Evolutionary conservation across 192 early-diverging fungal genomes (phyloP), one percentile per base, ranked within the genome.

Genomic region (Coemansia sp.): DNA sequence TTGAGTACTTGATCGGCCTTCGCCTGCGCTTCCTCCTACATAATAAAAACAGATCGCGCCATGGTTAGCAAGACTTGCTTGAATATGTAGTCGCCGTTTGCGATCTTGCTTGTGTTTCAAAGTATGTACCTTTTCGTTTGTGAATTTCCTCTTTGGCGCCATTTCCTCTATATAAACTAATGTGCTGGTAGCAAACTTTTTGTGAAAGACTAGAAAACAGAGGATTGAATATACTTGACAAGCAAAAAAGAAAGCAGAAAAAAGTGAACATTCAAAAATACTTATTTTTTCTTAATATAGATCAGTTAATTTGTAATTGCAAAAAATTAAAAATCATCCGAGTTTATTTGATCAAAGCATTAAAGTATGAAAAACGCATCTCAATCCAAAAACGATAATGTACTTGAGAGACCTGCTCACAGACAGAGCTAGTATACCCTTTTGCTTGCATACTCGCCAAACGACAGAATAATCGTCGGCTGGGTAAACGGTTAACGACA

Each of bases 1-100:
- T 75, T 58, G 55, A 75, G 84, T 26, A 90, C 82, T 53, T 81
- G 31, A 33, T 66, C 71, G 18, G 77, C 34, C 31, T 65, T 42
- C 51, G 59, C 43, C 30, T 39, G 58, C 28, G 40, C 46, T 21
- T 66, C 63, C 28, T 68, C 52, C 62, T 65, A 61, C 60, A 53
- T 9, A 30, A 20, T 43, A 31, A 46, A 15, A 39, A 21, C 34
- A 23, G 13, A 45, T 18, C 23, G 34, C 8, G 8, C 0, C 16
- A 12, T 70, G 23, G 20, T 25, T 55, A 40, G 30, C 10, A 61
- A 40, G 31, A 12, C 26, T 10, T 31, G 10, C 8, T 21, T 26
- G 42, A 6, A 28, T 9, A 42, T 60, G 35, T 16, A 10, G 21
- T 9, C 3, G 18, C 52, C 20, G 34, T 25, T 45, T 59, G 3